phyloP scores from a whole-genome alignment of 1,284 basidiomycete species.

The Irpex sp. region DNA sequence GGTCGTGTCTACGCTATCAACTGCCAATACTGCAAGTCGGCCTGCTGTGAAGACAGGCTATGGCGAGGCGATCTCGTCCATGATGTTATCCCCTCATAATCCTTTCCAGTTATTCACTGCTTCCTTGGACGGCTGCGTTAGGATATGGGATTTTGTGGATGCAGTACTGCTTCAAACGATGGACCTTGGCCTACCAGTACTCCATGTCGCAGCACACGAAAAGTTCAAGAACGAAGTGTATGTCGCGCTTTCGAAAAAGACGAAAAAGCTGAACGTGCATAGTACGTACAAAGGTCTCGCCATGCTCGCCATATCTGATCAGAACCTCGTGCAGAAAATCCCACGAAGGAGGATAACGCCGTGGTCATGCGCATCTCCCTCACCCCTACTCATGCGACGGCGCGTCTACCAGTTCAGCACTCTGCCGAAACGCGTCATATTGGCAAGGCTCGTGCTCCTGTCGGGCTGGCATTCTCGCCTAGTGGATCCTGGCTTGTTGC shows the following conservation, averaged over 20 bases:
- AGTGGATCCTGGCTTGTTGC: conserved; percentile 84
- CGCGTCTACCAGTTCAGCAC: conserved; percentile 39
- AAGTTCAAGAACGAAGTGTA: conserved; percentile 68
- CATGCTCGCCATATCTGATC: conserved; percentile 10
- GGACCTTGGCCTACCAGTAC: conserved; percentile 67
- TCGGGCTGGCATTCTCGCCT: conserved; percentile 68
- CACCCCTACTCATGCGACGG: conserved; percentile 42
- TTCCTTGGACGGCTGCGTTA: conserved; percentile 79
- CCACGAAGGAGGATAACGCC: conserved; percentile 43
- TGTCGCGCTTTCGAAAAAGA: conserved; percentile 54
- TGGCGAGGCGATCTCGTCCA: conserved; percentile 65
- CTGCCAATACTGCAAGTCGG: conserved; percentile 28
- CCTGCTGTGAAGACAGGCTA: conserved; percentile 43
- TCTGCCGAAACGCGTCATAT: conserved; percentile 52
- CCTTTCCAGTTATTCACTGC: conserved; percentile 87
- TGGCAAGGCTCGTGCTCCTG: conserved; percentile 67
- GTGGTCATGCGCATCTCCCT: conserved; percentile 59
- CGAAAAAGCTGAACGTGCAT: conserved; percentile 40
- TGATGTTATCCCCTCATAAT: conserved; percentile 83
- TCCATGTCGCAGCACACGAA: conserved; percentile 68
- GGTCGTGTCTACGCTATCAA: conserved; percentile 76
- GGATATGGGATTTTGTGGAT: conserved; percentile 94
- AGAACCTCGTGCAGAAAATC: conserved; percentile 11
- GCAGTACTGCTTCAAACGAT: conserved; percentile 77
- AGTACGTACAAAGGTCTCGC: conserved; percentile 34